phyloP scores from a whole-genome alignment of 345 rosid species.

The Arabis hirsuta region DNA sequence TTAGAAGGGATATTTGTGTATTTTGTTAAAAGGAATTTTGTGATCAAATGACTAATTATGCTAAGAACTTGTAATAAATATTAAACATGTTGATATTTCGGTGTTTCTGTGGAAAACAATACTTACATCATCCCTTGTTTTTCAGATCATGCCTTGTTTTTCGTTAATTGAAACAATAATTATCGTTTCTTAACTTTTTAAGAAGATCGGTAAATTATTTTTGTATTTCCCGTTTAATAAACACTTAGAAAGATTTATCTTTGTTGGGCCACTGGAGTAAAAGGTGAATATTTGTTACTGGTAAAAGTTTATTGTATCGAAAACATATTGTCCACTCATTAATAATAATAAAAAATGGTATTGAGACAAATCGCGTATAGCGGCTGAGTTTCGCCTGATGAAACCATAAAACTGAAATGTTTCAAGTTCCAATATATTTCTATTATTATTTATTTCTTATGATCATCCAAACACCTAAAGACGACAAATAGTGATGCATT shows the following conservation, averaged over 20 bases:
- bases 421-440: constrained; percentile 30
- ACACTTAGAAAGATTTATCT: background rate
- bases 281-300: background rate
- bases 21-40: too few species aligned
- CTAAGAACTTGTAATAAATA: background rate
- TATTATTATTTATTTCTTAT: constrained; percentile 1
- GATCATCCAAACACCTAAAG: constrained; percentile 15
- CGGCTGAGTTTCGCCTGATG: constrained; percentile 19
- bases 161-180: background rate
- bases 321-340: background rate
- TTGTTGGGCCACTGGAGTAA: background rate
- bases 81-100: background rate
- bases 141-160: background rate
- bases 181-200: background rate
- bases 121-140: background rate
- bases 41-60: background rate
- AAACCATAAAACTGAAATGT: constrained; percentile 22
- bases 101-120: background rate
- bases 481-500: constrained; percentile 12
- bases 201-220: background rate
- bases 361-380: constrained; percentile 8
- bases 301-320: background rate
- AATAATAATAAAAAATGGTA: background rate
- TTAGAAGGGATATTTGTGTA: too few species aligned
- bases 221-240: background rate